Evolutionary conservation across 2,329 filamentous ascomycete species (phyloP).

Genomic region (Microdochium paspali): DNA sequence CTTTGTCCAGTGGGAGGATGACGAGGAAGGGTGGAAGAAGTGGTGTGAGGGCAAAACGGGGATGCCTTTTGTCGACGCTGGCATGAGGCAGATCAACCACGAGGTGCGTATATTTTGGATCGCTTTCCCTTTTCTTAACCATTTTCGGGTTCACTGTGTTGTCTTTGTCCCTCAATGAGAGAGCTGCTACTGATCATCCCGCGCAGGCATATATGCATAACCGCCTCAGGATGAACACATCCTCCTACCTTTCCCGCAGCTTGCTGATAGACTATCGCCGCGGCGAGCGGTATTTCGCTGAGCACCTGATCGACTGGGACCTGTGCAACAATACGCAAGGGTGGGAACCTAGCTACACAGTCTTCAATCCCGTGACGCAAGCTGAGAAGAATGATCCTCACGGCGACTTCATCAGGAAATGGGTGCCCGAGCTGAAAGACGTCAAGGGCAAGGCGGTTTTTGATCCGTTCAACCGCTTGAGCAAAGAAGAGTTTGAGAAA

Average conservation of each 20-base stretch:
- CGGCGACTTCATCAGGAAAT: constrained; percentile 56
- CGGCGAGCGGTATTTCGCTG: constrained; percentile 57
- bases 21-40: constrained; percentile 43
- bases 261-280: constrained; percentile 56
- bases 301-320: constrained; percentile 51
- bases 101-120: constrained; percentile 12
- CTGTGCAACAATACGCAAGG: constrained; percentile 56
- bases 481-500: constrained; percentile 35
- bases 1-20: constrained; percentile 58
- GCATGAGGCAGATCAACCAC: constrained; percentile 51
- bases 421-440: constrained; percentile 53
- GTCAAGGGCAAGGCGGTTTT: constrained; percentile 53
- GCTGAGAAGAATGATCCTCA: constrained; percentile 58
- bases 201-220: constrained; percentile 60
- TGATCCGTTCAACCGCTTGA: constrained; percentile 51
- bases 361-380: constrained; percentile 62
- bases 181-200: no score
- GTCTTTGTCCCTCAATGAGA: background rate
- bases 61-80: constrained; percentile 57
- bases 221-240: constrained; percentile 54
- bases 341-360: constrained; percentile 64
- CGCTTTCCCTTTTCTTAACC: background rate
- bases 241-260: constrained; percentile 55
- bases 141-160: background rate
- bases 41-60: constrained; percentile 56